Conservation (phyloP, 257 asterid genomes). For the Nicotiana noctiflora region DNA sequence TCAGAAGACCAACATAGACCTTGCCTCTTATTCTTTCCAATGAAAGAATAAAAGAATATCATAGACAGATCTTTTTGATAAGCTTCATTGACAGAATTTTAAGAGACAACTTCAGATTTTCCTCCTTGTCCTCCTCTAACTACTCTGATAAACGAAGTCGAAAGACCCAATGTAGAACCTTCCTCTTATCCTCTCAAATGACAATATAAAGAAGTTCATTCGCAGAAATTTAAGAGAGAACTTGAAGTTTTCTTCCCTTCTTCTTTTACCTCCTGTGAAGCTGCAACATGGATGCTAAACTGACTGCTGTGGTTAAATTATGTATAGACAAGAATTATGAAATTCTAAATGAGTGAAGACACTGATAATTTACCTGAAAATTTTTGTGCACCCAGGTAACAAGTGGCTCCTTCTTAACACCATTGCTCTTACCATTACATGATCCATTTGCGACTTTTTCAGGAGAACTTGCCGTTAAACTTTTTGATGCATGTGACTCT, state of each 20-base stretch:
- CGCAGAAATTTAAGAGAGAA: not conserved
- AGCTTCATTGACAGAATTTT: not conserved
- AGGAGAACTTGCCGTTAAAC: constrained; percentile 23
- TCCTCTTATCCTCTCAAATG: not conserved
- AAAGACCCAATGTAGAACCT: not conserved
- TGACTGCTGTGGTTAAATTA: not conserved
- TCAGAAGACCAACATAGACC: not conserved
- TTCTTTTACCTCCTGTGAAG: not conserved
- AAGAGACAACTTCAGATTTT: not conserved
- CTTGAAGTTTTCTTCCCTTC: not conserved
- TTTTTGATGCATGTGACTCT: constrained; percentile 50
- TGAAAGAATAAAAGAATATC: not conserved
- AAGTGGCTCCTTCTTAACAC: constrained; percentile 50
- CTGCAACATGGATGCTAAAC: not conserved
- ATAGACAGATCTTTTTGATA: not conserved
- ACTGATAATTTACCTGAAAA: constrained; percentile 54
- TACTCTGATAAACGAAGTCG: not conserved
- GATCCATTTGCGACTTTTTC: constrained; percentile 43
- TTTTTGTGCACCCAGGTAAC: constrained; percentile 87
- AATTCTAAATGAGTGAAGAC: not conserved
- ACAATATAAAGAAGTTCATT: not conserved
- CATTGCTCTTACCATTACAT: constrained; percentile 40
- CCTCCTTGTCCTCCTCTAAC: not conserved
- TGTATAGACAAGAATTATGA: not conserved
- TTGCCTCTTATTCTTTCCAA: not conserved